Evolutionary conservation across 768 basidiomycete genomes (phyloP), one percentile per base, ranked within the genome.

Genomic region (Boletellus emodensis): DNA sequence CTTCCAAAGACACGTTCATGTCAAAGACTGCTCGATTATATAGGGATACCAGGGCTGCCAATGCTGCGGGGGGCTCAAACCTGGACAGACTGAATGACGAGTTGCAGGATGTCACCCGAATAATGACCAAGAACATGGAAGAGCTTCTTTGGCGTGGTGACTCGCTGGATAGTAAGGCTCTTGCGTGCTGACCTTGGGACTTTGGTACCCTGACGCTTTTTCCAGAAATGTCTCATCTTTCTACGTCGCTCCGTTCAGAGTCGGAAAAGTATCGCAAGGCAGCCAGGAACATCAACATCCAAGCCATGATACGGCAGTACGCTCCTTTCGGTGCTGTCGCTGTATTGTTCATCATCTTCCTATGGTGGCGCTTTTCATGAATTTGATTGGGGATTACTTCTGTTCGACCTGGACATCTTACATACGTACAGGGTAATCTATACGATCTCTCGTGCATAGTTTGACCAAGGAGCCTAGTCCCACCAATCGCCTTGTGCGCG

Each of bases 91-190:
- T 99, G 40, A 98, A 98, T 62, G 94, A 93, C 61, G 95, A 99
- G 58, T 75, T 99, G 34, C 93, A 96, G 65, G 96, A 99, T 63
- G 96, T 99, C 52, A 97, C 96, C 43, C 78, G 92, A 57, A 98
- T 99, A 70, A 98, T 99, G 96, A 98, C 96, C 9, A 98, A 99
- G 76, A 98, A 99, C 64, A 99, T 99, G 95, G 96, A 99, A 71
- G 96, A 99, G 70, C 74, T 99, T 45, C 72, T 99, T 43, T 98
- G 95, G 96, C 78, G 96, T 67, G 96, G 96, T 24, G 96, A 99
- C 68, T 95, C 92, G 28, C 77, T 99, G 51, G 96, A 99, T 69
- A 79, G 96, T 95, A 63, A 59, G 89, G 73, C 40, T 36, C 22
- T 55, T n/a, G 12, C 14, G 20, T 42, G 32, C 50, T 30, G 37